Base-by-base conservation (phyloP, 257 asterid species). In the Salvia hispanica region DNA sequence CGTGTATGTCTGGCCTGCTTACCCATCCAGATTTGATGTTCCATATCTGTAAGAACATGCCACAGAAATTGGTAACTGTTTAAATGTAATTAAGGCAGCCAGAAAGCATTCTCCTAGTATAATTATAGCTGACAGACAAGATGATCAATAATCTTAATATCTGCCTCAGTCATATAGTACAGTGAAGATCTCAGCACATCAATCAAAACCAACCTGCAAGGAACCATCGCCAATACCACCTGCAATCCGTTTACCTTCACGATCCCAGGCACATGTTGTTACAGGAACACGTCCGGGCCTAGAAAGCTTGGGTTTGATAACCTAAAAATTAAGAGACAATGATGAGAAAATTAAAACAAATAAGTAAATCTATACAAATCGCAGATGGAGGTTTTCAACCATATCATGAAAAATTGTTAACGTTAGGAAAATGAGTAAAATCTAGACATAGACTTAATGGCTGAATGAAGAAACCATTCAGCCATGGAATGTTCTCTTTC, bases 201-300 rank as follows among this genome's bases (percentile, higher is more conserved):
- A 45, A 62, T 36, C 61, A 69, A 59, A 39, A 43, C 51, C 36
- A 79, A 89, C 98, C 96, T 92, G 99, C 70, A 90, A 81, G 73
- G 96, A 88, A 56, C 96, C 99, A 76, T 93, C 97, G 61, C 95
- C 99, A 56, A 88, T 73, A 71, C 95, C 99, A 73, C 96, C 99
- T 9, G 82, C 96, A 77, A 88, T 78, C 70, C 87, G 75, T 81
- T 88, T 90, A 66, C 99, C 97, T 55, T 93, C 97, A 72, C 87
- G 86, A 74, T 93, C 92, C 97, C 99, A 93, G 68, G 95, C 64
- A 75, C 99, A 90, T 40, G 97, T 83, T 39, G 96, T 90, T 62
- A 93, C 97, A 57, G 88, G 95, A 79, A 88, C 85, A 83, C 99
- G 86, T 72, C 97, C 99, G 51, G 87, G 95, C 83, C 94, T 81